These are phyloP conservation scores for Globisporangium cylindrosporum DNA, from an alignment of 352 stramenopile genomes.

Conservation along the genomic window DNA sequence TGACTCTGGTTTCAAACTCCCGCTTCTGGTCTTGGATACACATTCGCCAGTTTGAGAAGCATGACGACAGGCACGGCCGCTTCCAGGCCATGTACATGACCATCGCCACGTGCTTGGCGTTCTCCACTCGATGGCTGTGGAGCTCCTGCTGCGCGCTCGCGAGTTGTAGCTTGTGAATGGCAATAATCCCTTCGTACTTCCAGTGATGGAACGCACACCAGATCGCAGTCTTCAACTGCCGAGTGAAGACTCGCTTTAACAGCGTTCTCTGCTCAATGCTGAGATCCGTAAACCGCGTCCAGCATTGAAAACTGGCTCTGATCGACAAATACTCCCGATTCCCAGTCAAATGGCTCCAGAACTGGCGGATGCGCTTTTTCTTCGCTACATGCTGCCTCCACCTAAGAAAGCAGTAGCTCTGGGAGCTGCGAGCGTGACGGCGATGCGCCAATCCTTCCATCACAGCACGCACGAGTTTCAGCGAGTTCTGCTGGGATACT, in stretches of 20 bases:
- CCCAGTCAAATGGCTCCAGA: not conserved
- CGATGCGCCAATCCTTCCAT: not conserved
- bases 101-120: constrained; percentile 22
- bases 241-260: not conserved
- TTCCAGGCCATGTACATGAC: constrained; percentile 29
- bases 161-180: not conserved
- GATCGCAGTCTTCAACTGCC: not conserved
- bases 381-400: constrained; percentile 5
- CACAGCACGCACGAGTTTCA: constrained; percentile 1
- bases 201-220: constrained; percentile 11
- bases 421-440: not conserved
- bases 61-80: constrained; percentile 22
- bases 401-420: not conserved
- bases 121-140: constrained; percentile 12
- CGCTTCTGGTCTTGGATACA: constrained; percentile 1
- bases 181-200: constrained; percentile 6
- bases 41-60: constrained; percentile 27
- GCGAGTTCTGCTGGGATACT: not conserved
- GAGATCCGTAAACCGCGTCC: not conserved
- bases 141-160: not conserved
- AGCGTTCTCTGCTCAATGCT: not conserved
- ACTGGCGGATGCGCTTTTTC: constrained; percentile 1
- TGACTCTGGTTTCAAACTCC: not conserved
- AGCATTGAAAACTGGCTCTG: constrained; percentile 2
- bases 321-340: not conserved